Evolutionary conservation across 805 yeast species (phyloP).

Genomic region (Metschnikowia santaceciliae): DNA sequence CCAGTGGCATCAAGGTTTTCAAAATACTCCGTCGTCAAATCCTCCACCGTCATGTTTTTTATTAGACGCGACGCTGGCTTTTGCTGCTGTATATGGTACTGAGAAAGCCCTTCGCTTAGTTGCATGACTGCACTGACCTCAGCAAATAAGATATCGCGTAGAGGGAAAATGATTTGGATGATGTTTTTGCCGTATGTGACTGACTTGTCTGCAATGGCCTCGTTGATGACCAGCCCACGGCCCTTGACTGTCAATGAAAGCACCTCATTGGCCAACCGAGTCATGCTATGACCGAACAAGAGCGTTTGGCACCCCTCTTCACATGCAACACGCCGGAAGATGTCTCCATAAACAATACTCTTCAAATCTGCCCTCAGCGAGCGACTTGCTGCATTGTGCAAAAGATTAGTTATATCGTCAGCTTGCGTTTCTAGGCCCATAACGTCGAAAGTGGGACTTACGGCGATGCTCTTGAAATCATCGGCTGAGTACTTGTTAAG

Average conservation of each 20-base stretch:
- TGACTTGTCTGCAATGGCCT: constrained; percentile 43
- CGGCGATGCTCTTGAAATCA: constrained; percentile 17
- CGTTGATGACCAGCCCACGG: constrained; percentile 66
- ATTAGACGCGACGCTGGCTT: constrained; percentile 39
- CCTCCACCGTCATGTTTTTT: constrained; percentile 77
- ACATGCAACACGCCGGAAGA: constrained; percentile 46
- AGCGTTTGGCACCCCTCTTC: constrained; percentile 49
- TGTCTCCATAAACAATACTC: constrained; percentile 42
- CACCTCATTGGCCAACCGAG: constrained; percentile 75
- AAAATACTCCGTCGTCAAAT: constrained; percentile 71
- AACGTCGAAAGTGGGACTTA: constrained; percentile 13
- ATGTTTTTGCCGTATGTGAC: constrained; percentile 24
- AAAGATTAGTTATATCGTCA: constrained; percentile 23
- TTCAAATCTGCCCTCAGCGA: constrained; percentile 66
- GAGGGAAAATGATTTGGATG: constrained; percentile 58
- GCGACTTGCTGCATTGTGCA: constrained; percentile 43
- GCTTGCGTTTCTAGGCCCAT: constrained; percentile 1
- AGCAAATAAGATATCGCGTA: constrained; percentile 67
- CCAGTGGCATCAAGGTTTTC: constrained; percentile 61
- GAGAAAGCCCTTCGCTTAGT: constrained; percentile 34
- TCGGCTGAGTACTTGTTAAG: constrained; percentile 38
- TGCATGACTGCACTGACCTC: constrained; percentile 60
- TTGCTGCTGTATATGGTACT: constrained; percentile 19
- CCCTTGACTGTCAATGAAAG: constrained; percentile 81
- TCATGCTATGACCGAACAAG: constrained; percentile 75